Percentiles rank a stretch among this genome's conserved stretches.
phyloP scores from a whole-genome alignment of 2,329 filamentous ascomycete genomes.

The Exserohilum rostratum region DNA sequence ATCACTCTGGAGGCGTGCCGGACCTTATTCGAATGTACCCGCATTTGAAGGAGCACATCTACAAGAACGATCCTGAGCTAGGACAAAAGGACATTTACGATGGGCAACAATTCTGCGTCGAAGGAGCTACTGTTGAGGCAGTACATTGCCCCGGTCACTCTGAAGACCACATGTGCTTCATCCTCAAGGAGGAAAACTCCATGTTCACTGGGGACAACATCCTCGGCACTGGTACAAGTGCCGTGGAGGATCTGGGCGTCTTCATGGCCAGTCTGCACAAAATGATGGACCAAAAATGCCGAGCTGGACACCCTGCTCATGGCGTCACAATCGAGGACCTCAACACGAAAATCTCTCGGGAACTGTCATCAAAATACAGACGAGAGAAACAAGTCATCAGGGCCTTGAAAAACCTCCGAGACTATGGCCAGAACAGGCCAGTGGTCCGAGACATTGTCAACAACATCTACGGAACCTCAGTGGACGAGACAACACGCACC shows the following conservation, averaged over 20 bases:
- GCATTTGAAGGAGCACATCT: slow-evolving; percentile 36
- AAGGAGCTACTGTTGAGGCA: slow-evolving; percentile 50
- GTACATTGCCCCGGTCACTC: slow-evolving; percentile 44
- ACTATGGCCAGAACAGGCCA: slow-evolving; percentile 40
- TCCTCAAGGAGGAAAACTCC: slow-evolving; percentile 45
- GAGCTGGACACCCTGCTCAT: slow-evolving; percentile 55
- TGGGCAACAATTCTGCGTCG: slow-evolving; percentile 46
- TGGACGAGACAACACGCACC: slow-evolving; percentile 46
- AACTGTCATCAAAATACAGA: slow-evolving; percentile 48
- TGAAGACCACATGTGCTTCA: slow-evolving; percentile 45
- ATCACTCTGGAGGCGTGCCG: slow-evolving; percentile 52
- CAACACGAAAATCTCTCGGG: slow-evolving; percentile 46
- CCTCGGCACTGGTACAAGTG: slow-evolving; percentile 49
- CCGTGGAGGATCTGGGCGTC: slow-evolving; percentile 48
- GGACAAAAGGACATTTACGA: slow-evolving; percentile 46
- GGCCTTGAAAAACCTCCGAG: slow-evolving; percentile 34
- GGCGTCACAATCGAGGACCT: slow-evolving; percentile 50
- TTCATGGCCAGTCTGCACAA: slow-evolving; percentile 47
- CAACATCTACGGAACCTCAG: slow-evolving; percentile 49
- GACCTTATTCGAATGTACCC: slow-evolving; percentile 47
- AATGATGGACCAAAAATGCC: slow-evolving; percentile 47
- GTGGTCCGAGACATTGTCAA: slow-evolving; percentile 53
- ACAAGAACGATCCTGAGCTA: slow-evolving; percentile 45
- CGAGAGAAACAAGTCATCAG: slow-evolving; percentile 51
- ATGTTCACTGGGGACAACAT: slow-evolving; percentile 51